Evolutionary conservation across 2,329 filamentous ascomycete species (phyloP).

Genomic region (Penicillium fuscoglaucum): DNA sequence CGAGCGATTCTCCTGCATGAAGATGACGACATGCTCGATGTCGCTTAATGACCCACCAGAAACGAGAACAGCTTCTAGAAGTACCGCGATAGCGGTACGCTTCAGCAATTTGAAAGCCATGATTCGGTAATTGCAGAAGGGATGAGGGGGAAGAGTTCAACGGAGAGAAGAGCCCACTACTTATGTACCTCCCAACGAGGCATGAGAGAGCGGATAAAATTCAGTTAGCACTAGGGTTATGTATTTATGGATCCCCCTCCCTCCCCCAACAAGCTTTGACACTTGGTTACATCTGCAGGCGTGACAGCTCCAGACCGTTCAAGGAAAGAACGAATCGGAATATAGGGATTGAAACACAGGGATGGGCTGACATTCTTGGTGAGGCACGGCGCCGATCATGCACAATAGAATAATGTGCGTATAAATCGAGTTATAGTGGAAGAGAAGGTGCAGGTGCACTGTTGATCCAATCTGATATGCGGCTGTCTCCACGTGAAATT

Average conservation of each 20-base stretch:
- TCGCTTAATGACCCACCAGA: conserved; percentile 48
- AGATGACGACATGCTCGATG: conserved; percentile 59
- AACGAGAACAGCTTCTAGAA: conserved; percentile 22
- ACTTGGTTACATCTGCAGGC: background rate
- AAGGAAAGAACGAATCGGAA: background rate
- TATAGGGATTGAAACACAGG: background rate
- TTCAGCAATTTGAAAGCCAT: conserved; percentile 16
- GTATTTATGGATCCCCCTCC: background rate
- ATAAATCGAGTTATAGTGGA: background rate
- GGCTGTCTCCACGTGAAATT: conserved; percentile 15
- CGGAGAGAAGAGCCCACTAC: background rate
- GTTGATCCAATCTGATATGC: conserved; percentile 16
- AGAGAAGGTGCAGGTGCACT: background rate
- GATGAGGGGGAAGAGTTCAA: background rate
- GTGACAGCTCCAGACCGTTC: background rate
- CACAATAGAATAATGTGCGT: background rate
- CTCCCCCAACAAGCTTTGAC: background rate
- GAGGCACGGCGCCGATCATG: background rate
- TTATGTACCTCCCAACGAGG: background rate
- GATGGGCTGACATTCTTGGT: conserved; percentile 1
- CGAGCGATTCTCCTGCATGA: conserved; percentile 56
- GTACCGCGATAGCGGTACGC: conserved; percentile 16
- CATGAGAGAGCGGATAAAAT: background rate
- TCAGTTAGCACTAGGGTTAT: background rate
- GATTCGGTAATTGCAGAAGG: background rate